phyloP scores from a whole-genome alignment of 768 basidiomycete species.

The Leccinum truebloodii region DNA sequence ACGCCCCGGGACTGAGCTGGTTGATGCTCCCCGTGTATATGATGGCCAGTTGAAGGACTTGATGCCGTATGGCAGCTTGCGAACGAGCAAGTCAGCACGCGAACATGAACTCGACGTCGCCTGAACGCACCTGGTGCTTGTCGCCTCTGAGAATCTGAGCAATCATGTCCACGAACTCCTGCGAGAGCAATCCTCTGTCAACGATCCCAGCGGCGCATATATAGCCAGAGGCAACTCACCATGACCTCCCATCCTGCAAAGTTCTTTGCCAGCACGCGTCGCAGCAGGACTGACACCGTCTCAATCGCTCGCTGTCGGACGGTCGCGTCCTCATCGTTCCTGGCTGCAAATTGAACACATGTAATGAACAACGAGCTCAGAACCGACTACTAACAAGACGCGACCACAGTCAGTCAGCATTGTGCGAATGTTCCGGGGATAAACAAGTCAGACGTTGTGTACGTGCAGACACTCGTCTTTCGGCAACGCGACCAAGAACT shows the following conservation, averaged over 20 bases:
- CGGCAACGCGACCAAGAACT: conserved; percentile 40
- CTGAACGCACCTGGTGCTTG: conserved; percentile 36
- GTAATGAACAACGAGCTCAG: conserved; percentile 47
- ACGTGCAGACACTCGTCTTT: conserved; percentile 51
- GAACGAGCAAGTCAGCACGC: conserved; percentile 2
- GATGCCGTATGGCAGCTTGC: conserved; percentile 51
- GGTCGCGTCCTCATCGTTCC: conserved; percentile 23
- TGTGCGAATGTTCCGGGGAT: no score
- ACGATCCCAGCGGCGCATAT: neutral
- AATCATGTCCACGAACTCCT: conserved; percentile 55
- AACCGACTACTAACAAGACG: conserved; percentile 46
- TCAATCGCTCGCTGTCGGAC: conserved; percentile 45
- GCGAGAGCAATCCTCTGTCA: conserved; percentile 1
- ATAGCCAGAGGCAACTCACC: conserved; percentile 29
- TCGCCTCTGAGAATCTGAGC: conserved; percentile 47
- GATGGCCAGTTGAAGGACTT: conserved; percentile 56
- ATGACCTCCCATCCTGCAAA: conserved; percentile 66
- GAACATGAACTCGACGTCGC: neutral
- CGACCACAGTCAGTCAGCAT: neutral
- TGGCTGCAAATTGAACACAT: conserved; percentile 44
- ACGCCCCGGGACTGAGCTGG: conserved; percentile 70
- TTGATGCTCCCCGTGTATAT: conserved; percentile 59
- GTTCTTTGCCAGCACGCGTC: conserved; percentile 55
- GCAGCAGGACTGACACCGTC: conserved; percentile 48
- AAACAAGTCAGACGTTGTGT: conserved; percentile 46